Evolutionary conservation across 345 rosid genomes (phyloP).

Genomic region (Eucalyptus curtisii): DNA sequence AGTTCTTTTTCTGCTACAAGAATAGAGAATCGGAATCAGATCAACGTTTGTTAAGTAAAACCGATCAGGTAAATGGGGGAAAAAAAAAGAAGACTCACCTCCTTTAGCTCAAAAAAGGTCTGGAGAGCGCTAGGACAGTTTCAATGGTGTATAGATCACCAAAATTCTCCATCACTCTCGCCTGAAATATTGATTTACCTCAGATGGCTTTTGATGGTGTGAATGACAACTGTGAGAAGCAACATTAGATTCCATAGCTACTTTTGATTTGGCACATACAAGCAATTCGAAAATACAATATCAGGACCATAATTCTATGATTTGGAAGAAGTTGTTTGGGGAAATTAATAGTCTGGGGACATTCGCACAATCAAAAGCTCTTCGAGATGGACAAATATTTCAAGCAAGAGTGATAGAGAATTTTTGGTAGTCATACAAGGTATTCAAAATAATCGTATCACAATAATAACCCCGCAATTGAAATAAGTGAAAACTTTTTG

Average conservation of each 20-base stretch:
- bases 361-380: background rate
- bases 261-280: background rate
- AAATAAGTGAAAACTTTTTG: background rate
- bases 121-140: conserved; percentile 26
- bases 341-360: background rate
- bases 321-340: background rate
- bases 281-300: background rate
- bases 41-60: background rate
- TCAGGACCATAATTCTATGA: background rate
- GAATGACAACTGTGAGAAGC: conserved; percentile 33
- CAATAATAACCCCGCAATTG: background rate
- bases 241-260: conserved; percentile 1
- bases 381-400: background rate
- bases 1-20: conserved; percentile 29
- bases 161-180: conserved; percentile 55
- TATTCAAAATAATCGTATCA: background rate
- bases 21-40: background rate
- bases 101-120: conserved; percentile 12
- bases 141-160: conserved; percentile 58
- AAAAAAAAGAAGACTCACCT: conserved; percentile 12
- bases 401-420: background rate
- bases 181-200: conserved; percentile 74
- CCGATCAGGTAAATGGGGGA: background rate
- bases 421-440: background rate
- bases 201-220: conserved; percentile 17